Evolutionary conservation across 148 eudicot genomes (phyloP).

Genomic region (Tetragonia tetragonoides): DNA sequence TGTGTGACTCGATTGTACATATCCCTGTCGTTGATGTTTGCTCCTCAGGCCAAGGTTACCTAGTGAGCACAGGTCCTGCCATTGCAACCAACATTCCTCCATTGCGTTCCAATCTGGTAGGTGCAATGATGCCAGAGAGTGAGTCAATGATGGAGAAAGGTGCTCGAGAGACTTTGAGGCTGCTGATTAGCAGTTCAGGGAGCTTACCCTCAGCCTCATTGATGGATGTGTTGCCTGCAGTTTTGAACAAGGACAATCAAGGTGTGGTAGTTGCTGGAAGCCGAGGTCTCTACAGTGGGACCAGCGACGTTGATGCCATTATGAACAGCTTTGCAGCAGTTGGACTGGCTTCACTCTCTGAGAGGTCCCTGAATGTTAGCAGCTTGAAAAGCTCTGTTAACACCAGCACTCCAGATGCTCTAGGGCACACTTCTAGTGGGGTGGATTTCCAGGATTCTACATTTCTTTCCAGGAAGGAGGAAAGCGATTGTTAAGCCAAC

Average conservation of each 20-base stretch:
- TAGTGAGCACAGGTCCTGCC: slow-evolving; percentile 80
- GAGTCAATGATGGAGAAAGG: slow-evolving; percentile 67
- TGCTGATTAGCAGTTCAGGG: slow-evolving; percentile 61
- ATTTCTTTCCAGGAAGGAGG: slow-evolving; percentile 23
- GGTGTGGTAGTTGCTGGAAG: slow-evolving; percentile 54
- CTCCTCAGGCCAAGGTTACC: slow-evolving; percentile 86
- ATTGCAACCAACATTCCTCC: slow-evolving; percentile 58
- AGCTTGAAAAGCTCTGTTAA: not conserved
- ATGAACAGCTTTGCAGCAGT: slow-evolving; percentile 46
- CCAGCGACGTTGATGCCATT: slow-evolving; percentile 53
- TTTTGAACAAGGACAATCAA: slow-evolving; percentile 40
- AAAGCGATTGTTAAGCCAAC: slow-evolving; percentile 8
- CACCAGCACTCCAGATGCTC: slow-evolving; percentile 5
- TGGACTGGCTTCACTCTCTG: slow-evolving; percentile 47
- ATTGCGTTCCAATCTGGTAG: slow-evolving; percentile 45
- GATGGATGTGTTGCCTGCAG: slow-evolving; percentile 51
- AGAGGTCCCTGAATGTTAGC: slow-evolving; percentile 25
- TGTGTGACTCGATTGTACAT: slow-evolving; percentile 88
- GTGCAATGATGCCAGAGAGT: slow-evolving; percentile 48
- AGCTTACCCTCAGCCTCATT: slow-evolving; percentile 46
- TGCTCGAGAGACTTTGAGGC: slow-evolving; percentile 80
- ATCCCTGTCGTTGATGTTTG: slow-evolving; percentile 80
- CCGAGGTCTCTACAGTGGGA: slow-evolving; percentile 69
- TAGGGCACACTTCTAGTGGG: slow-evolving; percentile 17
- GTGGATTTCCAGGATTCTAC: slow-evolving; percentile 30